Conservation (phyloP, 2,329 filamentous ascomycete genomes). For the Microsporum ferrugineum region DNA sequence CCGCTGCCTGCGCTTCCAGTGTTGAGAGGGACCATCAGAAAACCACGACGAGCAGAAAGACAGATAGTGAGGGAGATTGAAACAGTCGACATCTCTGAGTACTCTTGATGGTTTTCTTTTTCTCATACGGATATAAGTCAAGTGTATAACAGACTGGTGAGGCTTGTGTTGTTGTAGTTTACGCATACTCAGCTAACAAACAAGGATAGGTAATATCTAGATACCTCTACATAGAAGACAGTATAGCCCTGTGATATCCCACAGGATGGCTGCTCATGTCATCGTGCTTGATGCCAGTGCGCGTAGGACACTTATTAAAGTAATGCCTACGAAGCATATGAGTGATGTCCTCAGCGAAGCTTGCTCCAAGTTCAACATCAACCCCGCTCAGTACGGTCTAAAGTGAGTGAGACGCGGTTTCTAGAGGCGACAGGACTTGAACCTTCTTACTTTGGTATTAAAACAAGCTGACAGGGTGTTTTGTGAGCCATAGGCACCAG, state of each 20-base stretch:
- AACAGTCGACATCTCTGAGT: background rate
- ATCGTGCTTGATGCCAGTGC: slow-evolving; percentile 74
- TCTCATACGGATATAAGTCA: background rate
- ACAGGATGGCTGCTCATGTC: slow-evolving; percentile 69
- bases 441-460: background rate
- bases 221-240: background rate
- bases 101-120: background rate
- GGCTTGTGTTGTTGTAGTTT: background rate
- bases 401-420: slow-evolving; percentile 47
- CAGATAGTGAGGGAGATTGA: background rate
- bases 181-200: background rate
- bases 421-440: background rate
- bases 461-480: slow-evolving; percentile 1
- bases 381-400: slow-evolving; percentile 62
- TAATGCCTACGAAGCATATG: slow-evolving; percentile 66
- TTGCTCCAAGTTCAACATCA: slow-evolving; percentile 66
- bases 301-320: slow-evolving; percentile 69
- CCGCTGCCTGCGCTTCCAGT: slow-evolving; percentile 10
- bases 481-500: slow-evolving; percentile 49
- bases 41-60: background rate
- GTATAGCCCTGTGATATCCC: background rate
- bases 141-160: background rate
- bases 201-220: background rate
- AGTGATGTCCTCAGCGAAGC: slow-evolving; percentile 80
- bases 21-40: background rate